Evolutionary conservation across 2,329 filamentous ascomycete genomes (phyloP), one percentile per base, ranked within the genome.

Genomic region (Didymosphaeria variabile): DNA sequence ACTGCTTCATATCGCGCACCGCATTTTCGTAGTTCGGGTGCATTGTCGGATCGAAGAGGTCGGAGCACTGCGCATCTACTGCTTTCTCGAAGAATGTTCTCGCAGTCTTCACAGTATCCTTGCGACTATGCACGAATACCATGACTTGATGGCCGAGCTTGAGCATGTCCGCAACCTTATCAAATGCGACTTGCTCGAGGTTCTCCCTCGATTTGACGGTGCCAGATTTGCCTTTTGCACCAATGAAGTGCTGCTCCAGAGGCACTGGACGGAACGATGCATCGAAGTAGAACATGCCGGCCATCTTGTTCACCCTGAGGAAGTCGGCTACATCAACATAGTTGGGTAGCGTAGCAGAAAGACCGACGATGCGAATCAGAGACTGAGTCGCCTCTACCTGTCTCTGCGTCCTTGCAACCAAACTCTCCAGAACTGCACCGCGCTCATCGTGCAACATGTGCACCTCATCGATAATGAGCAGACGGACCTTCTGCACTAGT

Each of bases 381-480:
- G 93, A 97, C 77, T 99, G 95, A 0, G 95, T 99, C 77, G 94
- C 97, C 80, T 99, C 96, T 0, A 99, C 96, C 73, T 99, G 95
- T 65, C 95, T 86, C 80, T 98, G 91, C 0, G 96, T 99, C 70
- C 95, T 88, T 12, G 95, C 95, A 17, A 99, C 96, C 23, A 99
- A 84, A 6, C 94, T 97, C 76, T 99, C 95, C 31, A 99, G 86
- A 0, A 99, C 96, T 13, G 96, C 93, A 73, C 95, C 95, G 76
- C 95, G 89, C 78, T 98, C 95, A 76, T 99, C 95, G 72, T 99
- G 96, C 71, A 99, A 89, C 96, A 99, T 99, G 75, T 99, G 95
- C 1, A 99, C 95, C 81, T 99, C 95, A 78, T 99, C 95, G 64
- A 99, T 98, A 72, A 99, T 98, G 62, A 99, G 86, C 1, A 99